phyloP scores from a whole-genome alignment of 495 filamentous ascomycete genomes.

The Daldinia concentrica region DNA sequence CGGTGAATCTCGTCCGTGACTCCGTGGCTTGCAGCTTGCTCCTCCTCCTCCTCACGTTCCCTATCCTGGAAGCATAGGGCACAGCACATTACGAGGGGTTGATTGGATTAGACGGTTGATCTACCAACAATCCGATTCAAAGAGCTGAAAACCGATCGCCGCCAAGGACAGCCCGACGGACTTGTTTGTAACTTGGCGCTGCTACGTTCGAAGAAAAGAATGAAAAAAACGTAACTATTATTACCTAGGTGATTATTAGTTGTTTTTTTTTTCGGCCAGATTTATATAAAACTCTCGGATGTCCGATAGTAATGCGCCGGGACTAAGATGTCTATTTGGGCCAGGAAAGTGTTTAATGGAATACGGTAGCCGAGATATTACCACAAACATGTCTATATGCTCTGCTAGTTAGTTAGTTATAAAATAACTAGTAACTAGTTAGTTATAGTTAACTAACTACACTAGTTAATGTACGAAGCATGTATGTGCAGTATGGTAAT shows the following conservation, averaged over 20 bases:
- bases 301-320: constrained; percentile 27
- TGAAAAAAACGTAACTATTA: not conserved
- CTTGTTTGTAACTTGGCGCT: constrained; percentile 5
- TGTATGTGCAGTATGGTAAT: not conserved
- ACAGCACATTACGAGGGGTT: constrained; percentile 24
- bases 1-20: constrained; percentile 38
- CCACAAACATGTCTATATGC: not conserved
- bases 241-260: not conserved
- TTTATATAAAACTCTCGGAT: constrained; percentile 23
- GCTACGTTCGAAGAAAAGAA: not conserved
- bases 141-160: constrained; percentile 37
- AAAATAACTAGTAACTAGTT: not conserved
- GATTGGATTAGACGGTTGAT: constrained; percentile 30
- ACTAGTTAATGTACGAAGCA: not conserved
- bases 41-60: constrained; percentile 26
- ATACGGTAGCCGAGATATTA: constrained; percentile 17
- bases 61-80: constrained; percentile 25
- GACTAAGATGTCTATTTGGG: constrained; percentile 32
- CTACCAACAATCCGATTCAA: constrained; percentile 24
- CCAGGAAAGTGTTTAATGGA: constrained; percentile 13
- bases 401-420: not conserved
- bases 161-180: constrained; percentile 12
- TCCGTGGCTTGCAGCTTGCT: constrained; percentile 37
- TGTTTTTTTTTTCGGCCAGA: constrained; percentile 14
- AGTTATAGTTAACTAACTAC: too few species aligned